Evolutionary conservation across 108 stramenopile genomes (phyloP).

Genomic region (Skeletonema menzelii): DNA sequence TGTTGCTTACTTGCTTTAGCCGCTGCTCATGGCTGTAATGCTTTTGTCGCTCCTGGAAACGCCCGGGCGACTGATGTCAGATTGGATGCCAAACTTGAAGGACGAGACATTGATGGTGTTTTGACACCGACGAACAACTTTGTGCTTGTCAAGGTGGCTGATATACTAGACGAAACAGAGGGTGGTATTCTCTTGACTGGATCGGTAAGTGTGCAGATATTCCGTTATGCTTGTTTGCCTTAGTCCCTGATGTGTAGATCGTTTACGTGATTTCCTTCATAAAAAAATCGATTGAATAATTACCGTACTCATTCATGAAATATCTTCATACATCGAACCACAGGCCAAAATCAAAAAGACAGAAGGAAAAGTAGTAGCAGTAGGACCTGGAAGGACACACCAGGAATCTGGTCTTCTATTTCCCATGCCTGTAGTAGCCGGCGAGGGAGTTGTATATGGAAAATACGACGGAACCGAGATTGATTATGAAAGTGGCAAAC

Average conservation of each 20-base stretch:
- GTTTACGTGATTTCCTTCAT: neutral
- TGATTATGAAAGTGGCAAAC: conserved; percentile 71
- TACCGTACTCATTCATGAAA: neutral
- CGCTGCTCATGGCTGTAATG: neutral
- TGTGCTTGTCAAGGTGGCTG: conserved; percentile 74
- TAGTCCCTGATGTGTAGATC: neutral
- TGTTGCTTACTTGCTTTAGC: conserved; percentile 7
- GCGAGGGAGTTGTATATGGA: conserved; percentile 87
- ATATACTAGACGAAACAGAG: conserved; percentile 59
- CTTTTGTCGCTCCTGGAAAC: conserved; percentile 11
- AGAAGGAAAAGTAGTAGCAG: conserved; percentile 72
- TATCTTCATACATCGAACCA: neutral
- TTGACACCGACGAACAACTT: conserved; percentile 83
- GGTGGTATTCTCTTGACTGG: conserved; percentile 85
- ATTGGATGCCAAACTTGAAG: conserved; percentile 54
- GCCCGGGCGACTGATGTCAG: conserved; percentile 1
- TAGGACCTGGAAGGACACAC: conserved; percentile 82
- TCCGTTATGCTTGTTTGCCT: neutral
- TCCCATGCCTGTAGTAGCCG: conserved; percentile 71
- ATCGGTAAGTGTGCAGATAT: conserved; percentile 29
- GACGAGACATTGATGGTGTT: conserved; percentile 56
- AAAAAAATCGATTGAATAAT: neutral
- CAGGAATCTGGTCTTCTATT: conserved; percentile 74
- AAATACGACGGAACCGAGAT: conserved; percentile 90
- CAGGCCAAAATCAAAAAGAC: conserved; percentile 84